Conservation (phyloP, 1,284 basidiomycete genomes). For the Trichosporon faecale region DNA sequence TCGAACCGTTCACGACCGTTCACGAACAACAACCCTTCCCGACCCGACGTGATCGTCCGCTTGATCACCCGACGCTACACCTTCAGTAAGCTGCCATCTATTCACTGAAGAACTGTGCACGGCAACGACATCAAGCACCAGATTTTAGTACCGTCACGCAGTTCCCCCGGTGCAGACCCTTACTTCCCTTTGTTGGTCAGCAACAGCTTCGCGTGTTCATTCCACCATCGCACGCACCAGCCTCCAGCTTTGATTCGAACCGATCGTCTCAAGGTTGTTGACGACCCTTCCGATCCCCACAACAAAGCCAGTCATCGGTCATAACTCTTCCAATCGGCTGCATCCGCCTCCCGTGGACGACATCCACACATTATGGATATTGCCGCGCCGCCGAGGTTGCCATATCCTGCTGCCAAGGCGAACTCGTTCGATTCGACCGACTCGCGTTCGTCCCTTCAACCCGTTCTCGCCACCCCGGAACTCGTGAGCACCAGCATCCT, state of each 20-base stretch:
- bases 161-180: background rate
- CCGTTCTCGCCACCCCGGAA: constrained; percentile 9
- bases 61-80: background rate
- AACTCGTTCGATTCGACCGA: constrained; percentile 10
- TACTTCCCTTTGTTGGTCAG: background rate
- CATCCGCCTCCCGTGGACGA: background rate
- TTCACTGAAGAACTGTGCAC: background rate
- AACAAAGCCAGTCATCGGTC: background rate
- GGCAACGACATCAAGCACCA: background rate
- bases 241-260: constrained; percentile 5
- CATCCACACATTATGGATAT: background rate
- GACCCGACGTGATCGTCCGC: background rate
- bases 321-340: background rate
- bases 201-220: background rate
- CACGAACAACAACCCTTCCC: background rate
- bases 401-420: background rate
- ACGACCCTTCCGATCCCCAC: background rate
- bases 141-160: background rate
- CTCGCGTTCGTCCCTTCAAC: constrained; percentile 15
- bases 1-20: background rate
- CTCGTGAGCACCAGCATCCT: background rate
- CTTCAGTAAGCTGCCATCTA: background rate
- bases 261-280: background rate
- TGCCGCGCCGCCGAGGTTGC: background rate
- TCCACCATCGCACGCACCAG: background rate